Percentiles rank a stretch among this genome's conserved stretches.
These are phyloP conservation scores for Malassezia obtusa DNA, from an alignment of 1,284 basidiomycete genomes.

Conservation along the genomic window DNA sequence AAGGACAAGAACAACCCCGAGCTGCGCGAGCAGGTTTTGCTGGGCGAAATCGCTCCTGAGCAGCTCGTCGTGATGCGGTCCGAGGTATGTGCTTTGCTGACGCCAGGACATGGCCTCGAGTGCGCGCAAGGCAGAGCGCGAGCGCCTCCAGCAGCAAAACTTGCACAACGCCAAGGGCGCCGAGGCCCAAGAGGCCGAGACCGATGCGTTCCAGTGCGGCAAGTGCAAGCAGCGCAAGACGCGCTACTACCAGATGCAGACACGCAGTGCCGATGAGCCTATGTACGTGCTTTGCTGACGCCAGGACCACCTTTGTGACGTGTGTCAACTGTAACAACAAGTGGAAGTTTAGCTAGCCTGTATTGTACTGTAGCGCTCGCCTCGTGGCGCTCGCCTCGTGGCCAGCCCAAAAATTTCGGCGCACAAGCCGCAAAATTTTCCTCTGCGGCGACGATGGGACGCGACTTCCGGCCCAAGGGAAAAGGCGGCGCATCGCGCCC, in stretches of 20 bases:
- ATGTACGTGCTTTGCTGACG: conserved; percentile 22
- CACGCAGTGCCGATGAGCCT: conserved; percentile 44
- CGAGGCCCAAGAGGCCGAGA: conserved; percentile 73
- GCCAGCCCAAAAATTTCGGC: conserved; percentile 4
- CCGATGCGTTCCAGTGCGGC: conserved; percentile 92
- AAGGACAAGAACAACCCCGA: conserved; percentile 91
- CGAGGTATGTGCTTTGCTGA: conserved; percentile 46
- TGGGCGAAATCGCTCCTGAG: conserved; percentile 63
- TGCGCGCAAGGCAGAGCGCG: conserved; percentile 70
- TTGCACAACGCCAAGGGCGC: conserved; percentile 84
- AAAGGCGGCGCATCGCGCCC: conserved; percentile 6
- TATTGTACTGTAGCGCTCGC: conserved; percentile 10
- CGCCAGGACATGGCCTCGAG: conserved; percentile 78
- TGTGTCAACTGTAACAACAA: conserved; percentile 44
- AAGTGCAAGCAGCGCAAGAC: conserved; percentile 57
- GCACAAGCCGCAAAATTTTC: conserved; percentile 11
- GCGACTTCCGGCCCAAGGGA: conserved; percentile 32
- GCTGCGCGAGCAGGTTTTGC: conserved; percentile 71
- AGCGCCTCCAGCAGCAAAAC: conserved; percentile 58
- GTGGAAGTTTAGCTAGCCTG: conserved; percentile 41
- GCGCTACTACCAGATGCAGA: conserved; percentile 47
- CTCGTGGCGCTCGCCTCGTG: conserved; percentile 5
- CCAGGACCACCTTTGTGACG: conserved; percentile 40
- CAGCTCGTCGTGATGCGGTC: conserved; percentile 72
- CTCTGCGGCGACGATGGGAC: conserved; percentile 18